Evolutionary conservation across 805 yeast genomes (phyloP).

Genomic region (Pichia rugopelliculosa): DNA sequence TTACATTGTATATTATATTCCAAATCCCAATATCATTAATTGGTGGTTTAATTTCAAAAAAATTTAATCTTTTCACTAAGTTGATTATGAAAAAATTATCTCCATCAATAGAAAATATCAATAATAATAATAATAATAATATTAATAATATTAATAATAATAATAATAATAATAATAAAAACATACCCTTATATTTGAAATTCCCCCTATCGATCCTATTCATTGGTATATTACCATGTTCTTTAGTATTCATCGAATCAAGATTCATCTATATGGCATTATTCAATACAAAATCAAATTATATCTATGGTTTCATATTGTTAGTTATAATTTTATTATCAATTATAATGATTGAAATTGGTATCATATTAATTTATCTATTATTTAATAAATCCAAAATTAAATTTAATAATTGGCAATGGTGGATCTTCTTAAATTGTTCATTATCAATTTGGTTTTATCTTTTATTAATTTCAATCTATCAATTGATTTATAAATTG

Average conservation of each 20-base stretch:
- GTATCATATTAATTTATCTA: constrained; percentile 61
- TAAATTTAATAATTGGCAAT: constrained; percentile 54
- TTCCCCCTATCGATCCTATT: constrained; percentile 32
- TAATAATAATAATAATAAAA: constrained; percentile 18
- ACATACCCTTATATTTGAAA: constrained; percentile 29
- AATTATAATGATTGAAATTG: constrained; percentile 61
- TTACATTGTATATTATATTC: constrained; percentile 53
- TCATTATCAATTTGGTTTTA: constrained; percentile 64
- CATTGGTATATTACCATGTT: constrained; percentile 73
- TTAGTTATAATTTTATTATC: constrained; percentile 52
- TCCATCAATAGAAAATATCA: too few species aligned
- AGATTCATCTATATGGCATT: constrained; percentile 64
- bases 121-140: constrained; percentile 6
- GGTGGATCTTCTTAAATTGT: constrained; percentile 71
- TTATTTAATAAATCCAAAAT: constrained; percentile 47
- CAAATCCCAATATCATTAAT: constrained; percentile 68
- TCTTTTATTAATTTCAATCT: constrained; percentile 57
- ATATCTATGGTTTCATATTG: constrained; percentile 71
- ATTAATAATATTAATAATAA: constrained; percentile 5
- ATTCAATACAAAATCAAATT: constrained; percentile 50
- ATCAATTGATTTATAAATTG: constrained; percentile 53
- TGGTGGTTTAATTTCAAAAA: constrained; percentile 51
- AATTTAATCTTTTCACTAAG: constrained; percentile 17
- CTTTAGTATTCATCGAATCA: constrained; percentile 73
- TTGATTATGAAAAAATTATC: constrained; percentile 3